Base-by-base conservation (phyloP, 1,284 basidiomycete species). In the Mycena sp. region DNA sequence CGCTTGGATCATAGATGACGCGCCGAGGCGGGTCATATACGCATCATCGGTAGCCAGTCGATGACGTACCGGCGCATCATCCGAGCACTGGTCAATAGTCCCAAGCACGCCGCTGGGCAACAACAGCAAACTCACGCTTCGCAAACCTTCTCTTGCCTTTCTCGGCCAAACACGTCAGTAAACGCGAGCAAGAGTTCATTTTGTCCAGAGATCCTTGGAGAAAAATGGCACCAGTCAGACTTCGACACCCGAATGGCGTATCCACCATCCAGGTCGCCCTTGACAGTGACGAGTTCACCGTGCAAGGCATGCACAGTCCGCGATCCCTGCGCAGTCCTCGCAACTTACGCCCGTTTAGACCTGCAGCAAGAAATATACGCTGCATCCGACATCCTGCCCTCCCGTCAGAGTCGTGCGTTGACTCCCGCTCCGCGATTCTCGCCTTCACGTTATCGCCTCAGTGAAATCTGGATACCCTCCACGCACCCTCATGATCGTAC, bases 381-480 rank as follows among this genome's bases (percentile, higher is more conserved):
- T 1, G 77, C 80, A 0, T 88, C 91, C 4, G 84, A 90, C 62
- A 94, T 96, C 49, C 82, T 86, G 14, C 91, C 92, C 0, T 87
- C 87, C 11, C 86, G 86, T 55, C 94, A 95, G 81, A 88, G 88
- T 67, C 76, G 94, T 95, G 73, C 76, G 91, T 80, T 53, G 40
- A 52, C 56, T 57, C 43, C 30, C 54, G 45, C 49, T 58, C 52
- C 41, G 38, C 51, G 63, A 32, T 25, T 63, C 21, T 29, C 49
- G 28, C 49, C 58, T 52, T 59, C 44, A 63, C 52, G 55, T 53
- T 28, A 57, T 55, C 43, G 46, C 48, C 49, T 19, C 67, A 96
- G 94, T 96, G 68, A 95, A 92, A 78, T 84, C 86, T 28, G 93
- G 94, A 41, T 96, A 96, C 76, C 95, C 95, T 1, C 94, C 94